A percentile compares a stretch with the other conserved stretches of the same genome.
These are phyloP conservation scores for Paspalum vaginatum DNA, from an alignment of 176 grass and related monocot species.

Conservation along the genomic window DNA sequence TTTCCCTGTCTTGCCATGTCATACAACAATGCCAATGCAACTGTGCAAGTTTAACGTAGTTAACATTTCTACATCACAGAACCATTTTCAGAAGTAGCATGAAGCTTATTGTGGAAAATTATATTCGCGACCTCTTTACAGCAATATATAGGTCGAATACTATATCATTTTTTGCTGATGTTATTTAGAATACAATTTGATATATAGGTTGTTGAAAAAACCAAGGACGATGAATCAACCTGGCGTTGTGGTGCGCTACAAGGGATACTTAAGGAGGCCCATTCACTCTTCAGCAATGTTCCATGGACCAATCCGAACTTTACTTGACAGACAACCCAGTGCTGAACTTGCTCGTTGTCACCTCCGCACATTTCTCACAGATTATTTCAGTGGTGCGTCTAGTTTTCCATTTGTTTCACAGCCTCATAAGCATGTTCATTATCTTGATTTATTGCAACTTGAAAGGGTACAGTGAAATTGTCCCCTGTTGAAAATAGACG, in stretches of 20 bases:
- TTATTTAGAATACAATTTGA: conserved; percentile 32
- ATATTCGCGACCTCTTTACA: conserved; percentile 5
- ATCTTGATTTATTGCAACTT: background rate
- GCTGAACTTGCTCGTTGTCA: conserved; percentile 80
- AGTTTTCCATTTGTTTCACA: conserved; percentile 16
- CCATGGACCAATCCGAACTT: conserved; percentile 67
- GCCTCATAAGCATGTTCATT: background rate
- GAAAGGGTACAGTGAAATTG: background rate
- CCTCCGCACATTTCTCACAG: conserved; percentile 79
- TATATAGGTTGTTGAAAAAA: conserved; percentile 88
- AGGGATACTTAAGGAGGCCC: conserved; percentile 83
- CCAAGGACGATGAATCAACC: conserved; percentile 67
- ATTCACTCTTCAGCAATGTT: conserved; percentile 92
- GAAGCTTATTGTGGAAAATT: conserved; percentile 1
- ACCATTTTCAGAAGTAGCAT: background rate
- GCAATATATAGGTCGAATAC: background rate
- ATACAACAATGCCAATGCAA: background rate
- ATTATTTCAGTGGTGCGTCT: conserved; percentile 88
- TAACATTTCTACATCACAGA: background rate
- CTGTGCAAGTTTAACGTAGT: background rate
- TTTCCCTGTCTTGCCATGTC: background rate
- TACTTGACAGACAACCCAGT: conserved; percentile 89
- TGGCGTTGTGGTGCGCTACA: conserved; percentile 68
- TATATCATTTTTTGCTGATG: conserved; percentile 14
- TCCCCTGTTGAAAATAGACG: background rate